Conservation (phyloP, 306 rosid genomes). For the Fragaria nilgerrensis region DNA sequence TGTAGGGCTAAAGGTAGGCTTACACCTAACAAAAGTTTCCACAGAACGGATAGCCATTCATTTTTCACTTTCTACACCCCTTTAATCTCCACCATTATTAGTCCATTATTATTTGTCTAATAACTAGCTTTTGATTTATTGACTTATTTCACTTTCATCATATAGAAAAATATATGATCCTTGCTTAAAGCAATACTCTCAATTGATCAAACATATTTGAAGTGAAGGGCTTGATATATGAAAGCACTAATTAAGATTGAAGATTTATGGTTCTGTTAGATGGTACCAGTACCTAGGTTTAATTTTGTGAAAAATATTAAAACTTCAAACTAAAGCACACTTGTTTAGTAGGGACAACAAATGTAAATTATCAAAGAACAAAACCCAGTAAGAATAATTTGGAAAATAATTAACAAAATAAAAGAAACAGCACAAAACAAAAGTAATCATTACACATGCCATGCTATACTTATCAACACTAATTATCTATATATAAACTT, state of each 20-base stretch:
- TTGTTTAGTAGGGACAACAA: slow-evolving; percentile 12
- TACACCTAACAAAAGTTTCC: slow-evolving; percentile 28
- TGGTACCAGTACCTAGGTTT: neutral
- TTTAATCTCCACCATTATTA: slow-evolving; percentile 22
- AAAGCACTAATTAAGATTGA: neutral
- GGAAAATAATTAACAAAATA: neutral
- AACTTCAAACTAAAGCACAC: slow-evolving; percentile 2
- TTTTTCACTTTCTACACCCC: slow-evolving; percentile 20
- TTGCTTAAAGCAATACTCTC: neutral
- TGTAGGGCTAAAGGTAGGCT: slow-evolving; percentile 31
- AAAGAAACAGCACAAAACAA: slow-evolving; percentile 17
- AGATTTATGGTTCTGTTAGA: neutral
- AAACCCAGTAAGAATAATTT: neutral
- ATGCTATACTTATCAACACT: slow-evolving; percentile 11
- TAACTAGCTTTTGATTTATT: slow-evolving; percentile 4
- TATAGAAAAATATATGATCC: neutral
- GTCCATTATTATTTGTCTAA: slow-evolving; percentile 21
- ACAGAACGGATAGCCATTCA: slow-evolving; percentile 1
- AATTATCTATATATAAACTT: neutral
- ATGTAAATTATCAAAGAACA: neutral
- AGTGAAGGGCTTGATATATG: neutral
- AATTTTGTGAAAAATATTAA: neutral
- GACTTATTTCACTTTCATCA: slow-evolving; percentile 1
- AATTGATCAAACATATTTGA: neutral
- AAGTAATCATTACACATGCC: slow-evolving; percentile 19